Evolutionary conservation across 2,329 filamentous ascomycete genomes (phyloP), one percentile per base, ranked within the genome.

Genomic region (Annulohypoxylon truncatum): DNA sequence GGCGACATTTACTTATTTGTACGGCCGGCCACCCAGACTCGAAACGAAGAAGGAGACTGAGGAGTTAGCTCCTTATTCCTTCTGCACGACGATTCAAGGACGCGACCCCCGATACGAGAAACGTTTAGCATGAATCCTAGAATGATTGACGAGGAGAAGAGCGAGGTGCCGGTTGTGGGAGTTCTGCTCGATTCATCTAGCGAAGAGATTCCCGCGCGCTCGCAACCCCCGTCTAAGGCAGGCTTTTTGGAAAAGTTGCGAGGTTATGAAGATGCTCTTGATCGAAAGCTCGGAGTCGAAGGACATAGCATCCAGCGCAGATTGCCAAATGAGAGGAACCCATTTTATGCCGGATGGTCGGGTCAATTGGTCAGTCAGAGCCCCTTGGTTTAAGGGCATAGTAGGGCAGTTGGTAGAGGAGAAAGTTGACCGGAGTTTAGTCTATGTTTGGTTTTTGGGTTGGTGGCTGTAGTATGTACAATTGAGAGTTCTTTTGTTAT

Each of bases 371-470:
- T 71, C 7, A 66, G 67, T 52, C 22, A 38, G 3, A 28, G 12
- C 44, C 38, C 59, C 50, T 33, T 8, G 51, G 12, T 26, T 33
- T 22, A 42, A 28, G 6, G 40, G 31, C n/a, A 50, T 3, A n/a
- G 9, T 26, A 40, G 13, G 13, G 35, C 31, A 12, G 7, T n/a
- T 44, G n/a, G 13, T n/a, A 22, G 13, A 51, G 29, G 53, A 31
- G 20, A 10, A 22, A 40, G 10, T 22, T 59, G 38, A 59, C 28
- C 7, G 7, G 7, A 29, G 9, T 46, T 31, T 72, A 82, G 58
- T 78, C 79, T 53, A 85, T 86, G 82, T 82, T 82, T n/a, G 74
- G 83, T 61, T 77, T 86, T 63, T 86, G 84, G 84, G 81, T 82
- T 22, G 81, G 78, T 52, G 80, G 79, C 20, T 84, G 82, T 2